Evolutionary conservation across 495 filamentous ascomycete species (phyloP).

Genomic region (Endocarpon pusillum): DNA sequence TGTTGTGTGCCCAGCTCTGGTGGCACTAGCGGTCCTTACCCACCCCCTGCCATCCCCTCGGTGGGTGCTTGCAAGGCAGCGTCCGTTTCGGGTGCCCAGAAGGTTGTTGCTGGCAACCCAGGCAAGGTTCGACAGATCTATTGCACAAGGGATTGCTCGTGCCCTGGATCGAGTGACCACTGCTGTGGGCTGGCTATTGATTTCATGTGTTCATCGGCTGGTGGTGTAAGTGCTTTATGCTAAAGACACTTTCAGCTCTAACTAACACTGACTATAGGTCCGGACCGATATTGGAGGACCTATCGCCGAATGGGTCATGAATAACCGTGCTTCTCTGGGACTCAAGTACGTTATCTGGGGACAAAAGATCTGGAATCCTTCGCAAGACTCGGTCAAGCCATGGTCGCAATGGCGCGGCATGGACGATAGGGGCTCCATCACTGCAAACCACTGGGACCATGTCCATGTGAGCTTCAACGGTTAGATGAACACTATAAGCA

Average conservation of each 20-base stretch:
- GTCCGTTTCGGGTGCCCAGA: conserved; percentile 17
- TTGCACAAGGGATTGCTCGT: conserved; percentile 18
- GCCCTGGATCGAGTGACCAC: conserved; percentile 19
- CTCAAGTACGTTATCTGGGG: conserved; percentile 33
- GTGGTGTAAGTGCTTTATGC: conserved; percentile 13
- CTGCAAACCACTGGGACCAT: conserved; percentile 21
- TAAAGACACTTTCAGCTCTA: not conserved
- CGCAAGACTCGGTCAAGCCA: conserved; percentile 14
- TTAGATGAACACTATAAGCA: no score
- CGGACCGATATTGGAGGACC: not conserved
- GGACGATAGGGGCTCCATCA: conserved; percentile 22
- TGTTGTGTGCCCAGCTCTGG: conserved; percentile 18
- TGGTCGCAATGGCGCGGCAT: conserved; percentile 24
- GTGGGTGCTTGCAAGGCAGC: conserved; percentile 20
- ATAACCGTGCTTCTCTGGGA: conserved; percentile 18
- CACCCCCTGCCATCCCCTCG: no score
- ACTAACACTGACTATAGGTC: conserved; percentile 1
- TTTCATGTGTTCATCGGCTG: conserved; percentile 25
- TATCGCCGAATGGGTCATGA: conserved; percentile 31
- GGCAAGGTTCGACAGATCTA: conserved; percentile 19
- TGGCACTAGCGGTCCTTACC: conserved; percentile 16
- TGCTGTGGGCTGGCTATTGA: conserved; percentile 25
- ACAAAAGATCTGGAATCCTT: conserved; percentile 26
- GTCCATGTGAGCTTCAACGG: conserved; percentile 5
- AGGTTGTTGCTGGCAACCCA: conserved; percentile 19